A percentile compares a stretch with the other conserved stretches of the same genome.
These are phyloP conservation scores for Sutorius australiensis DNA, from an alignment of 768 basidiomycete genomes.

Conservation along the genomic window DNA sequence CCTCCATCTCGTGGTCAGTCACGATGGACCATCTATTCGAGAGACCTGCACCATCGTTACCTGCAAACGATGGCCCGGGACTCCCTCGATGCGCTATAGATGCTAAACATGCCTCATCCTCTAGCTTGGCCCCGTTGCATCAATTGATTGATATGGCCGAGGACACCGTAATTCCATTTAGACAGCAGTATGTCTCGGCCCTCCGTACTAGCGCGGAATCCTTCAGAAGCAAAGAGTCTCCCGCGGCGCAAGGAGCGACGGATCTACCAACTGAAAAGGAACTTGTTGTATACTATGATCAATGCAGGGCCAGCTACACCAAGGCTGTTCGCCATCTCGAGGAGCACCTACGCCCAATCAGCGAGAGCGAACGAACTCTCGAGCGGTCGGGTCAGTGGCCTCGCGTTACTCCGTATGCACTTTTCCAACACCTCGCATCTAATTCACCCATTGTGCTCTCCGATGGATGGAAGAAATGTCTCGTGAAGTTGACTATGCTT, in stretches of 20 bases:
- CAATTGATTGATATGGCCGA: conserved; percentile 3
- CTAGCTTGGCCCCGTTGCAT: not conserved
- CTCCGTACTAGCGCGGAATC: conserved; percentile 9
- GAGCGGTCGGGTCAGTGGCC: conserved; percentile 36
- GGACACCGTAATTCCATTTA: conserved; percentile 9
- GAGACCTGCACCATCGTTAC: conserved; percentile 5
- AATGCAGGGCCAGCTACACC: conserved; percentile 5
- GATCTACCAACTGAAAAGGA: not conserved
- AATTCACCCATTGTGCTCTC: conserved; percentile 15
- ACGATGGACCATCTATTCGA: conserved; percentile 1
- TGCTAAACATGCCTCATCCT: not conserved
- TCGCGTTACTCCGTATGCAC: conserved; percentile 26
- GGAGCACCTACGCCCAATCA: conserved; percentile 13
- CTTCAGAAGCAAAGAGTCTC: conserved; percentile 3
- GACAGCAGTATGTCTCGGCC: conserved; percentile 6
- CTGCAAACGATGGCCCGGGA: too few relatives aligned
- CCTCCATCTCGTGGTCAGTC: not conserved
- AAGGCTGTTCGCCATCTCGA: not conserved
- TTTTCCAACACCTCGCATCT: conserved; percentile 32
- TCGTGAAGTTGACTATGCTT: conserved; percentile 28
- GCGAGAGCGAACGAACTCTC: conserved; percentile 16
- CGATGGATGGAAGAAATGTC: conserved; percentile 28
- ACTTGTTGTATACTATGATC: conserved; percentile 9
- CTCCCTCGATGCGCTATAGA: not conserved
- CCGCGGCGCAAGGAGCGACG: not conserved